phyloP scores from a whole-genome alignment of 2,329 filamentous ascomycete species.

The Paecilomyces fulvus region DNA sequence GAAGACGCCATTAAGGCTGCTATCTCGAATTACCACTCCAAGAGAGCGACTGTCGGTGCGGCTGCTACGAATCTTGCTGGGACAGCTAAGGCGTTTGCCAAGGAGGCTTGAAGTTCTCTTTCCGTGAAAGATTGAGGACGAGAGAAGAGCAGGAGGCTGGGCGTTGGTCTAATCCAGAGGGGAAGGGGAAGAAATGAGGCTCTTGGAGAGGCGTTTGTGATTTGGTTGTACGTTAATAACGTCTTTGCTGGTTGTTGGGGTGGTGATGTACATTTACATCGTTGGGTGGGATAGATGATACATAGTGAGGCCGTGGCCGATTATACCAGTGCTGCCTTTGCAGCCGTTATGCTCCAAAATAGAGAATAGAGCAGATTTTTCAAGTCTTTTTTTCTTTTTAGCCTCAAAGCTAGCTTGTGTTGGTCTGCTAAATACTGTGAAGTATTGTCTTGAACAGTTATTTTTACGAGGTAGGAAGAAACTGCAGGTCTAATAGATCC shows the following conservation, averaged over 20 bases:
- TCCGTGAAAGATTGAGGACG: background rate
- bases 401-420: background rate
- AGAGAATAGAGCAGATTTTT: background rate
- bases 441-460: background rate
- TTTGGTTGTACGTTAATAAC: background rate
- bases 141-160: background rate
- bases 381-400: background rate
- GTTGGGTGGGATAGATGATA: no score
- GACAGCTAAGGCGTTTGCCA: constrained; percentile 32
- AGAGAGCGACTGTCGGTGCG: constrained; percentile 63
- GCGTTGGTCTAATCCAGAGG: background rate
- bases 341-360: background rate
- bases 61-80: constrained; percentile 68
- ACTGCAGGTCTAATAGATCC: background rate
- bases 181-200: background rate
- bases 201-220: background rate
- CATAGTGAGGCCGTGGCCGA: background rate
- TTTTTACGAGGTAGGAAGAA: background rate
- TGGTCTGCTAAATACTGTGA: background rate
- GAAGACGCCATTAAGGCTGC: constrained; percentile 90
- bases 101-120: constrained; percentile 1
- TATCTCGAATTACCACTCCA: constrained; percentile 83
- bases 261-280: no score
- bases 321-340: background rate
- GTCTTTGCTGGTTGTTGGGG: background rate